Evolutionary conservation across 208 protist genomes (phyloP), one percentile per base, ranked within the genome.

Genomic region (Balamuthia mandrillaris): DNA sequence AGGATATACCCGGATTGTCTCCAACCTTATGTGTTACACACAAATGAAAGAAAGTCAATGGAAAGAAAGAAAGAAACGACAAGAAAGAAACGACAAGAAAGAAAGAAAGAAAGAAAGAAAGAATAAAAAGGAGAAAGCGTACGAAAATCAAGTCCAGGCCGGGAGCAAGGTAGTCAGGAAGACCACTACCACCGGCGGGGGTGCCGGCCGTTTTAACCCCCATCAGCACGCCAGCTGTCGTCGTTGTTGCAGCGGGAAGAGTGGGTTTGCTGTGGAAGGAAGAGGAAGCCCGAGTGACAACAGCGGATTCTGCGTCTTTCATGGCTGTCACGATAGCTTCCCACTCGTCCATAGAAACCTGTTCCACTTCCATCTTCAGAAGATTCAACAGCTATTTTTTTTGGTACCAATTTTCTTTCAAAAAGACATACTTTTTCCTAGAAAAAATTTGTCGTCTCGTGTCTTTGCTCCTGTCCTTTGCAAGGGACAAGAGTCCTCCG

Each of bases 71-170:
- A n/a, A 6, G 63, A 72, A 9, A n/a, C n/a, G 4, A 18, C 24
- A 16, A 49, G 10, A 3, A 45, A 6, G 18, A 77, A 33, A 1
- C 1, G 18, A 2, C 9, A 31, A 3, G 7, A 72, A 14, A 44
- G 5, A 70, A 70, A 70, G 6, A 24, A 29, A 35, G 9, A 6
- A 63, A 29, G 56, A 63, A 14, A 9, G 56, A 31, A n/a, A 6
- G 63, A 72, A 9, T 5, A 27, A 35, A 54, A 77, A 29, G 16
- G 1, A 27, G 16, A 47, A 1, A 47, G 16, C 5, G 66, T 54
- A 77, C 66, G 44, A 77, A 77, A 31, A 77, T 77, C 44, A 77
- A 56, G 66, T 77, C 66, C 14, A 77, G 66, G 66, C 54, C 66
- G 42, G 49, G 4, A 45, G 29, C 66, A 4, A 77, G 44, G 42